Evolutionary conservation across 2,329 filamentous ascomycete genomes (phyloP).

Genomic region (Epichloe uncinata): DNA sequence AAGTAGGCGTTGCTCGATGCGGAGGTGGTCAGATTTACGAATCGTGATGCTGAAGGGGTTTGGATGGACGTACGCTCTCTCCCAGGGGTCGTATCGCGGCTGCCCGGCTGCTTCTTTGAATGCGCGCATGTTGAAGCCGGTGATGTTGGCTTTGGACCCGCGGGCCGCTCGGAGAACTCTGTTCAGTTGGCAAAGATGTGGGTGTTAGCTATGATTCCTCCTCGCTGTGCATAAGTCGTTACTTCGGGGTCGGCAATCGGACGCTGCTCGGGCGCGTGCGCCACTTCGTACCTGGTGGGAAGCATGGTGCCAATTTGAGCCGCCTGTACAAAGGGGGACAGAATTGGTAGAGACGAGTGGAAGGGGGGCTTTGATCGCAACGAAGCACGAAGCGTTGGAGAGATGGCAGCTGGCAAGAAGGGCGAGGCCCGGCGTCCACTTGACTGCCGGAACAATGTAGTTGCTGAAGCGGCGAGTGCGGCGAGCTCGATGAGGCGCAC

Average conservation of each 20-base stretch:
- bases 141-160: slow-evolving; percentile 58
- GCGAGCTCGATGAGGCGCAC: neutral
- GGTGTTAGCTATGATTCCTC: neutral
- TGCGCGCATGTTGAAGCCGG: slow-evolving; percentile 80
- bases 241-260: neutral
- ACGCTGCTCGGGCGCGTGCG: slow-evolving; percentile 3
- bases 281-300: slow-evolving; percentile 23
- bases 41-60: neutral
- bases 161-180: slow-evolving; percentile 39
- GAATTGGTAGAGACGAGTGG: neutral
- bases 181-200: slow-evolving; percentile 2
- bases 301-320: slow-evolving; percentile 19
- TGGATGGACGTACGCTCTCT: slow-evolving; percentile 39
- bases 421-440: neutral
- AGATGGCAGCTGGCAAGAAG: neutral
- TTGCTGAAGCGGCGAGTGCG: slow-evolving; percentile 1
- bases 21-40: neutral
- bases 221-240: neutral
- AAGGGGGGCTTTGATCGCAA: neutral
- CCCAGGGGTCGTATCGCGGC: slow-evolving; percentile 53
- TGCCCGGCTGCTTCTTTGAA: slow-evolving; percentile 58
- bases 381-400: slow-evolving; percentile 1
- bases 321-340: neutral
- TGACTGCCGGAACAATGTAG: slow-evolving; percentile 13
- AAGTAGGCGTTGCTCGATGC: neutral